These are phyloP conservation scores for Przewalskia tangutica DNA, from an alignment of 257 asterid genomes.

Conservation along the genomic window DNA sequence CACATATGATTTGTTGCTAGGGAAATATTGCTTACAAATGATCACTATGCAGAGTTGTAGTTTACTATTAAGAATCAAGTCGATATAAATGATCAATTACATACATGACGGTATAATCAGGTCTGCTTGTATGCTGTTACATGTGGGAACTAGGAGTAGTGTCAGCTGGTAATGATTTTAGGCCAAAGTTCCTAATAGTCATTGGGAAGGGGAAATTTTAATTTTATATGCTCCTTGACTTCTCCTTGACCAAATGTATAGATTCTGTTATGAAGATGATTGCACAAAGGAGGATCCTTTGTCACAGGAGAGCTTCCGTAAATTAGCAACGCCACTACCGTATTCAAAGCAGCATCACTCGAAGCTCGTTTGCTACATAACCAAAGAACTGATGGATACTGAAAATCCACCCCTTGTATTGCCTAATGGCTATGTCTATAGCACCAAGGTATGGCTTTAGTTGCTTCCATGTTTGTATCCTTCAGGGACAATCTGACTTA, in stretches of 20 bases:
- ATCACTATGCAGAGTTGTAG: not conserved
- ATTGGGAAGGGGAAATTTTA: not conserved
- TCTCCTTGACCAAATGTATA: slow-evolving; percentile 41
- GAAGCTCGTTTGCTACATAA: slow-evolving; percentile 83
- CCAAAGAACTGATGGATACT: slow-evolving; percentile 87
- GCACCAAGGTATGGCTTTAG: slow-evolving; percentile 66
- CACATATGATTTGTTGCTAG: not conserved
- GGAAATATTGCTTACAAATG: not conserved
- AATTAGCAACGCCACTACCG: slow-evolving; percentile 77
- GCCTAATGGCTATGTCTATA: slow-evolving; percentile 95
- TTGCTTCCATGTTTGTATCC: not conserved
- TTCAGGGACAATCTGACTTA: not conserved
- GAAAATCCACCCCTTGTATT: slow-evolving; percentile 97
- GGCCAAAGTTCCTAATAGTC: not conserved
- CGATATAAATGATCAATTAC: not conserved
- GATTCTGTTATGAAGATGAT: slow-evolving; percentile 86
- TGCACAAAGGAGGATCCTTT: slow-evolving; percentile 98
- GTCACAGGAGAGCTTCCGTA: slow-evolving; percentile 92
- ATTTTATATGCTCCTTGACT: not conserved
- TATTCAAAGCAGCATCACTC: slow-evolving; percentile 98
- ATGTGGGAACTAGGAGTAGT: not conserved
- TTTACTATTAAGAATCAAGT: not conserved
- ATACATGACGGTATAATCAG: not conserved
- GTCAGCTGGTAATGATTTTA: not conserved
- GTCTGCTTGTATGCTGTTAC: not conserved